phyloP scores from a whole-genome alignment of 2,329 filamentous ascomycete genomes.

The Sporothrix phasma region DNA sequence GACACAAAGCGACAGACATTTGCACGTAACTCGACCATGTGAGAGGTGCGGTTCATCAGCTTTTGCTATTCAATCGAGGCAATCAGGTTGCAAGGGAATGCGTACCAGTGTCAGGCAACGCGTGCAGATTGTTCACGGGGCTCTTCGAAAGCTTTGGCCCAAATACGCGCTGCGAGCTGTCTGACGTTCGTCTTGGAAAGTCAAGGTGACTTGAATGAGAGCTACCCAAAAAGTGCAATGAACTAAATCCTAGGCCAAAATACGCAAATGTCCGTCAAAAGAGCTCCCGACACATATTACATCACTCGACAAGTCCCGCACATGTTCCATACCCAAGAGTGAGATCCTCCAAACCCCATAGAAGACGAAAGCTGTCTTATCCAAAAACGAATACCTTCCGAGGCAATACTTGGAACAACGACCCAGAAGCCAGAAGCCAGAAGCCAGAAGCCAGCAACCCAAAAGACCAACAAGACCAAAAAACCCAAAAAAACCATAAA shows the following conservation, averaged over 20 bases:
- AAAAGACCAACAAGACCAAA: background rate
- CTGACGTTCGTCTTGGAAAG: background rate
- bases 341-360: background rate
- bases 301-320: slow-evolving; percentile 8
- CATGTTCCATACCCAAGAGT: slow-evolving; percentile 4
- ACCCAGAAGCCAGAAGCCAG: no score
- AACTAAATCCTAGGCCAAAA: background rate
- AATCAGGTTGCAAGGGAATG: no score
- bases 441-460: background rate
- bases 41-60: no score
- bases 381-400: background rate
- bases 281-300: slow-evolving; percentile 4
- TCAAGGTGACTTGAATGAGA: background rate
- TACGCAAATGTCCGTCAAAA: background rate
- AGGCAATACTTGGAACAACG: no score
- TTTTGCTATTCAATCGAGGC: no score
- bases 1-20: background rate
- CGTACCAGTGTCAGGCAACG: no score
- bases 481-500: background rate
- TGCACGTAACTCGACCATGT: no score
- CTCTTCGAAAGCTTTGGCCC: no score
- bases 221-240: background rate
- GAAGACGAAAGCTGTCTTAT: background rate
- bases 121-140: no score
- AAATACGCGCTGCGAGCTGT: no score